Conservation (phyloP, 1,284 basidiomycete species). For the Leccinum proliferum region DNA sequence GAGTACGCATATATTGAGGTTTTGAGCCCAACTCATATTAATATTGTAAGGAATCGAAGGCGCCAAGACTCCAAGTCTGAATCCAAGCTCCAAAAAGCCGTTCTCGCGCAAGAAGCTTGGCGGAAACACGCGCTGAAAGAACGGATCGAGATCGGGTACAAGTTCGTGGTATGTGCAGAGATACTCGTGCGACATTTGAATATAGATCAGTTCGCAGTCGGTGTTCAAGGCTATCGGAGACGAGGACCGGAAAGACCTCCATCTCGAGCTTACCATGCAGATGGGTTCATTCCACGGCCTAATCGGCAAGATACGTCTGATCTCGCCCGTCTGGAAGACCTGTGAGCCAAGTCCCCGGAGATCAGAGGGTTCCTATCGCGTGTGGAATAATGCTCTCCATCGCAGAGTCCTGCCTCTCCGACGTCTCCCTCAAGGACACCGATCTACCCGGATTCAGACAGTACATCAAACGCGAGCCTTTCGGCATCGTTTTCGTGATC, state of each 20-base stretch:
- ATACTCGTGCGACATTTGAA: background rate
- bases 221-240: constrained; percentile 63
- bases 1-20: background rate
- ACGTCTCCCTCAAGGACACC: constrained; percentile 68
- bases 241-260: constrained; percentile 15
- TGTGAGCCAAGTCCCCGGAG: constrained; percentile 72
- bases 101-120: constrained; percentile 73
- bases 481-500: constrained; percentile 87
- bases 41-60: background rate
- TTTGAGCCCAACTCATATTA: background rate
- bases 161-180: constrained; percentile 60
- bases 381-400: constrained; percentile 84
- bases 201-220: constrained; percentile 38
- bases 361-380: constrained; percentile 78
- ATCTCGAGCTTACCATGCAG: constrained; percentile 65
- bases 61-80: background rate
- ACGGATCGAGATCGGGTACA: constrained; percentile 66
- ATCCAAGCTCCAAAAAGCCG: constrained; percentile 47
- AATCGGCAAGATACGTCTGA: constrained; percentile 1
- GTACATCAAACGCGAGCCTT: constrained; percentile 76
- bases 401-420: constrained; percentile 71
- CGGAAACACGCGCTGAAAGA: constrained; percentile 61
- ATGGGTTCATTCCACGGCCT: constrained; percentile 45
- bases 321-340: constrained; percentile 45
- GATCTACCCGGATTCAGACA: constrained; percentile 81